These are phyloP conservation scores for Diutina siamensis DNA, from an alignment of 1,139 yeast genomes.

Conservation along the genomic window DNA sequence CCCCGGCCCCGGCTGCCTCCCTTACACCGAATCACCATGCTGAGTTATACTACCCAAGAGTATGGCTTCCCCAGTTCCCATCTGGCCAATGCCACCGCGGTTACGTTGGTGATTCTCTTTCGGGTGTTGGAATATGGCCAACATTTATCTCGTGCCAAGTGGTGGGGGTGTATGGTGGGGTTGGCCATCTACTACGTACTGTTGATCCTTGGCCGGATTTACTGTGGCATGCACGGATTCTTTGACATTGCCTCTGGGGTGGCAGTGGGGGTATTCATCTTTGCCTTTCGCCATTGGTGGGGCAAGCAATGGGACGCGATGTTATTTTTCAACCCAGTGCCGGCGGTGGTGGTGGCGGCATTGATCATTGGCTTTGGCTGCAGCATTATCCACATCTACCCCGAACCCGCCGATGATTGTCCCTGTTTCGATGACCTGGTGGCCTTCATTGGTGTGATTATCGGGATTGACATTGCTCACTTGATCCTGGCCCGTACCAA, in stretches of 20 bases:
- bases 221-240: conserved; percentile 97
- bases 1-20: conserved; percentile 96
- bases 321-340: conserved; percentile 13
- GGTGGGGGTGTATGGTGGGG: conserved; percentile 10
- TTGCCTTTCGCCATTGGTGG: conserved; percentile 26
- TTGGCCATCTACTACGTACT: conserved; percentile 46
- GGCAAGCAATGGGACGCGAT: conserved; percentile 30
- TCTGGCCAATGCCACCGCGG: conserved; percentile 85
- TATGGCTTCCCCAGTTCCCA: conserved; percentile 95
- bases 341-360: conserved; percentile 11
- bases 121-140: conserved; percentile 12
- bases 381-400: conserved; percentile 53
- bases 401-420: conserved; percentile 84
- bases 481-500: conserved; percentile 25
- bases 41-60: conserved; percentile 80
- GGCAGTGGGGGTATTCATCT: conserved; percentile 43
- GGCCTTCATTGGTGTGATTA: conserved; percentile 81
- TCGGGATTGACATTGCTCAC: conserved; percentile 57
- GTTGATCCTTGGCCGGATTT: conserved; percentile 68
- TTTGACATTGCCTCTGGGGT: conserved; percentile 64
- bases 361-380: conserved; percentile 28
- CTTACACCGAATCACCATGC: conserved; percentile 76
- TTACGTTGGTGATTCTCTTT: conserved; percentile 38
- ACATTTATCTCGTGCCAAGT: conserved; percentile 8
- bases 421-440: conserved; percentile 96